Conservation (phyloP, 2,329 filamentous ascomycete species). For the Aspergillus neotritici region DNA sequence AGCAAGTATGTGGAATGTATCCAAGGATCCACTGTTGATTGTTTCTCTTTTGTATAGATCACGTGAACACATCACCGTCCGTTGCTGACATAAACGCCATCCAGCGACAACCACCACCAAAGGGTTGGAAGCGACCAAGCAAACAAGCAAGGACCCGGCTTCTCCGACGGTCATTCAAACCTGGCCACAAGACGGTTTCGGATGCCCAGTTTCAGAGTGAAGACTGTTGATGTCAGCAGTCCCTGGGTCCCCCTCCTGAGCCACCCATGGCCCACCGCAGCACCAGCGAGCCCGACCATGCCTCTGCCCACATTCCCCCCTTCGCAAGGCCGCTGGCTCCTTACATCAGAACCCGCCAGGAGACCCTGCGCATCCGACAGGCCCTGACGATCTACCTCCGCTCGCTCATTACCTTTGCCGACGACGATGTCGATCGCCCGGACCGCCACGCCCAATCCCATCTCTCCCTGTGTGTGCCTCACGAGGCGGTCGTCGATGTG, state of each 20-base stretch:
- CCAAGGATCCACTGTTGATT: too few relatives aligned
- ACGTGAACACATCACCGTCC: too few relatives aligned
- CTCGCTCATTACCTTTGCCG: constrained; percentile 30
- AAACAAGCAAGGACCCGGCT: not conserved
- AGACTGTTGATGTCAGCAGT: not conserved
- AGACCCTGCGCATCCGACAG: constrained; percentile 36
- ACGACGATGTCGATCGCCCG: constrained; percentile 21
- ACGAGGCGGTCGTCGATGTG: constrained; percentile 27
- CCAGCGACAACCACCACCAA: too few relatives aligned
- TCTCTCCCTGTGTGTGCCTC: constrained; percentile 31
- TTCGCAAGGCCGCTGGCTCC: constrained; percentile 33
- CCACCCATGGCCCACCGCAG: constrained; percentile 19
- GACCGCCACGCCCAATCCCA: constrained; percentile 24
- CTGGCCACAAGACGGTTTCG: not conserved
- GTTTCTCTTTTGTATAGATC: too few relatives aligned
- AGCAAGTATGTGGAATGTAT: too few relatives aligned
- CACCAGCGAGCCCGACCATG: constrained; percentile 9
- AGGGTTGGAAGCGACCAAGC: not conserved
- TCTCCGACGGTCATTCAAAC: not conserved
- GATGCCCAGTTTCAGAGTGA: not conserved
- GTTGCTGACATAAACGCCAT: too few relatives aligned
- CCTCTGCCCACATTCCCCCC: constrained; percentile 26
- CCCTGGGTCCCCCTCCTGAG: not conserved
- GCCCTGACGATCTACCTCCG: constrained; percentile 34
- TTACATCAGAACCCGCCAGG: constrained; percentile 36